Percentiles rank a stretch among this genome's conserved stretches.
Conservation (phyloP, 192 early-diverging fungal species). For the Linnemannia elongata region DNA sequence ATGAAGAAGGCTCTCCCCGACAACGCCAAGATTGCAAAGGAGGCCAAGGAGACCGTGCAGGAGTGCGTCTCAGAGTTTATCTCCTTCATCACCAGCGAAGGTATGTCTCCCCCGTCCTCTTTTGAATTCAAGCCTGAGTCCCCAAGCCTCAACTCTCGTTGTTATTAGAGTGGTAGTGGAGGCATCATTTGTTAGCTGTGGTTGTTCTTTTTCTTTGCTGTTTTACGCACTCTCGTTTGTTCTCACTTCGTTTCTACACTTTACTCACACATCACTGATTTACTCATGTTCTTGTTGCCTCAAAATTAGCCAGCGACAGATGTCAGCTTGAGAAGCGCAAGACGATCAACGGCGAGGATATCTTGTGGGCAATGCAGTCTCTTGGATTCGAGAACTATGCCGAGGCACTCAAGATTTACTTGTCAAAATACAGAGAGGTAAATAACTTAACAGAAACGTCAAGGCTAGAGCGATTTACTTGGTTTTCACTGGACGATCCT, state of each 20-base stretch:
- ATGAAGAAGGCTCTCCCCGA: slow-evolving; percentile 98
- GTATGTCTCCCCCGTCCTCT: slow-evolving; percentile 25
- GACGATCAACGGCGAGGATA: slow-evolving; percentile 98
- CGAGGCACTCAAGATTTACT: slow-evolving; percentile 90
- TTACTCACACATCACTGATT: neutral
- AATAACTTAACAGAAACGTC: slow-evolving; percentile 15
- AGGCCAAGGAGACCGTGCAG: slow-evolving; percentile 96
- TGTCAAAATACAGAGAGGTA: slow-evolving; percentile 93
- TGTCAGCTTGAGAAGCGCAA: slow-evolving; percentile 97
- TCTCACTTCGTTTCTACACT: neutral
- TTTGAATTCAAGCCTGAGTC: neutral
- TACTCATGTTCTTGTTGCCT: slow-evolving; percentile 4
- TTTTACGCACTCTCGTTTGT: neutral
- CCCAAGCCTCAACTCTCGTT: neutral
- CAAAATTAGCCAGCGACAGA: slow-evolving; percentile 84
- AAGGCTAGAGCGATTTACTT: neutral
- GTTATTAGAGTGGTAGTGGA: neutral
- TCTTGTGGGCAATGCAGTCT: slow-evolving; percentile 97
- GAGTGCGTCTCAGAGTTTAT: slow-evolving; percentile 99
- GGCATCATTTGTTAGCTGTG: neutral
- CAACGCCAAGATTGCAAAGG: slow-evolving; percentile 98
- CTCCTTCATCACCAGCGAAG: slow-evolving; percentile 97
- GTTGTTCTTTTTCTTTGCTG: neutral
- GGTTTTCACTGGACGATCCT: slow-evolving; percentile 17
- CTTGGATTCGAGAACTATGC: slow-evolving; percentile 98